A percentile compares a stretch with the other conserved stretches of the same genome.
phyloP scores from a whole-genome alignment of 805 yeast species.

The Yarrowia keelungensis region DNA sequence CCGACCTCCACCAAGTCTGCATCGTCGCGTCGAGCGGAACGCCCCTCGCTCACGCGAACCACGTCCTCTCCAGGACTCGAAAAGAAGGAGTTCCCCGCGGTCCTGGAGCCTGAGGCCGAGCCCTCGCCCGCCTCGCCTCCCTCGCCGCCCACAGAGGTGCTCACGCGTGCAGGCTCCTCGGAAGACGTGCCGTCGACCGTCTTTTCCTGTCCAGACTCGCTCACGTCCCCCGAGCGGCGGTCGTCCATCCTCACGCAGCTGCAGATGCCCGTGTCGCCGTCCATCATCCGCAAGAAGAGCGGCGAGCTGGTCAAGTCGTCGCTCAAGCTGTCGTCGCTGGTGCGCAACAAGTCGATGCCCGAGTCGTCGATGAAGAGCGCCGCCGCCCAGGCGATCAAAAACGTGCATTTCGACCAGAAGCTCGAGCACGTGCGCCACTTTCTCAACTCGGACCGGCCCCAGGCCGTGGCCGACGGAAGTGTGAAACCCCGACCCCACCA shows the following conservation, averaged over 20 bases:
- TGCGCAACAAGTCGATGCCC: slow-evolving; percentile 50
- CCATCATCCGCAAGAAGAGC: slow-evolving; percentile 77
- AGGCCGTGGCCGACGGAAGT: slow-evolving; percentile 71
- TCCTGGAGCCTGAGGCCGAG: background rate
- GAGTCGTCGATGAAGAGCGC: slow-evolving; percentile 44
- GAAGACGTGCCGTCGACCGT: slow-evolving; percentile 36
- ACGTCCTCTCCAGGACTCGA: slow-evolving; percentile 28
- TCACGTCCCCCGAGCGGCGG: slow-evolving; percentile 36
- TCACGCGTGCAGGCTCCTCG: slow-evolving; percentile 27
- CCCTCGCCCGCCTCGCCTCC: background rate
- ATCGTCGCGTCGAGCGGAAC: slow-evolving; percentile 31
- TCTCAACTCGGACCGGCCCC: slow-evolving; percentile 74
- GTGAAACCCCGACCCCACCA: slow-evolving; percentile 57
- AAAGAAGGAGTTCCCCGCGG: slow-evolving; percentile 18
- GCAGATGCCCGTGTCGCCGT: slow-evolving; percentile 43
- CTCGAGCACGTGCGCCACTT: slow-evolving; percentile 71
- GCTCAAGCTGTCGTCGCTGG: slow-evolving; percentile 57
- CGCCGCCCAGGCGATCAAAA: slow-evolving; percentile 60
- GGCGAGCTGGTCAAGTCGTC: slow-evolving; percentile 87
- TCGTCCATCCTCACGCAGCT: slow-evolving; percentile 33
- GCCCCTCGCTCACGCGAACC: slow-evolving; percentile 36
- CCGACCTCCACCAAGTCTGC: slow-evolving; percentile 1
- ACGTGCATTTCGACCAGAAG: slow-evolving; percentile 79
- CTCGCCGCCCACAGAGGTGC: background rate
- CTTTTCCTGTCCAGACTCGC: slow-evolving; percentile 18